Evolutionary conservation across 1,139 yeast species (phyloP), one percentile per base, ranked within the genome.

Genomic region (Protomyces gravidus): DNA sequence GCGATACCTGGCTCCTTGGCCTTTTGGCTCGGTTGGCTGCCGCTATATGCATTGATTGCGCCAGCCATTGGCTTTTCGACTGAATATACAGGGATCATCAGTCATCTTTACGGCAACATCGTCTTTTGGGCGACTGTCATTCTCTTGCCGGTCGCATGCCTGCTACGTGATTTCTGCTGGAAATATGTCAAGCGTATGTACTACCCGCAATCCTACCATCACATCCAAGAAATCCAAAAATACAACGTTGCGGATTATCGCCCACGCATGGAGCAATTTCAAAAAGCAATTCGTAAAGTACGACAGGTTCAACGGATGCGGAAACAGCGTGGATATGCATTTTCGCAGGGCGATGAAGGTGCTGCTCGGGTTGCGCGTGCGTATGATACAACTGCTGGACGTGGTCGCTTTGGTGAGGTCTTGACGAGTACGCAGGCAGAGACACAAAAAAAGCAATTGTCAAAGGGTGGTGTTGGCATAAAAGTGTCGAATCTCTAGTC

Each of bases 231-330:
- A 72, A 89, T 92, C 70, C 99, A 94, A 73, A 92, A 92, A 75
- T 89, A 85, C 73, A 90, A 92, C 69, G 87, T 90, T 64, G 95
- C 88, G 65, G 97, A 92, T 70, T 87, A 87, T 72, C 80, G 96
- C 67, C 98, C 99, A 21, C 82, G 96, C 67, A 84, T 90, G 82
- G 96, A 89, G 66, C 96, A 90, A 65, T 94, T 94, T 78, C 98
- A 94, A 72, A 89, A 87, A 73, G 97, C 98, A 5, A 92, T 94
- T 62, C 81, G 97, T 70, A 92, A 90, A 71, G 97, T 92, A 45
- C 85, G 99, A 72, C 98, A 94, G 72, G 97, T 94, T 39, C 97
- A 92, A 72, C 81, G 99, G 72, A 90, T 92, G 86, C 88, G 95
- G 70, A 94, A 92, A 70, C 98, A 92, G 75, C 85, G 98, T 73